Evolutionary conservation across 2,329 filamentous ascomycete species (phyloP), one percentile per base, ranked within the genome.

Genomic region (Fusarium odoratissimum): DNA sequence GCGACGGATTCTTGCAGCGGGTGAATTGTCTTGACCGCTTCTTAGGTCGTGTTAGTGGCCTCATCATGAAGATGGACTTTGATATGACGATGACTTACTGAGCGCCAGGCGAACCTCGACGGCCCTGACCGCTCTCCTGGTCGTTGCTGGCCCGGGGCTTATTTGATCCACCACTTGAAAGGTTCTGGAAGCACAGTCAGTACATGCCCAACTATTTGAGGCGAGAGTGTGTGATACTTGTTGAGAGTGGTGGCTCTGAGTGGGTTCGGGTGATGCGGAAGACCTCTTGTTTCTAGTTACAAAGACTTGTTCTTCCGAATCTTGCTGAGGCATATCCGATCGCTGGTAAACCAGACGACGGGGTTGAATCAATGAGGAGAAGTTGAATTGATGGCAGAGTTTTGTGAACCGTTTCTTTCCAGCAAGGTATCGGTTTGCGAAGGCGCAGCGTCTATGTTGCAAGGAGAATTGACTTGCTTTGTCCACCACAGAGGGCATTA

Each of bases 401-500:
- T 67, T 69, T 21, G 51, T 57, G 11, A 76, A 28, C 35, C 51
- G 63, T 31, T 58, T 61, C 31, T 56, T 69, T 60, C 23, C 51
- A 49, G 67, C 49, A 19, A 45, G 60, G 35, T 64, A 69, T 54
- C 23, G 37, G 17, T 55, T 44, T 55, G 49, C 28, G 28, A 62
- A 44, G 45, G 42, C 51, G 64, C 30, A 31, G 67, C 42, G 71
- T 23, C 57, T 68, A 44, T 60, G 67, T 57, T 57, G 61, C 49
- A 64, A 72, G 67, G 75, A 77, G 59, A 74, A 76, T 57, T 69
- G 67, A 54, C 66, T 75, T 64, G 75, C 75, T 70, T 77, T 77
- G 66, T 77, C 75, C 72, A 62, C 72, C 71, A 76, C 76, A 51
- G 75, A 76, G 71, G 75, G 75, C 75, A 77, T 77, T 72, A 75